Percentiles rank a stretch among this genome's conserved stretches.
Conservation (phyloP, 768 basidiomycete species). For the Sarcodon aspratus region DNA sequence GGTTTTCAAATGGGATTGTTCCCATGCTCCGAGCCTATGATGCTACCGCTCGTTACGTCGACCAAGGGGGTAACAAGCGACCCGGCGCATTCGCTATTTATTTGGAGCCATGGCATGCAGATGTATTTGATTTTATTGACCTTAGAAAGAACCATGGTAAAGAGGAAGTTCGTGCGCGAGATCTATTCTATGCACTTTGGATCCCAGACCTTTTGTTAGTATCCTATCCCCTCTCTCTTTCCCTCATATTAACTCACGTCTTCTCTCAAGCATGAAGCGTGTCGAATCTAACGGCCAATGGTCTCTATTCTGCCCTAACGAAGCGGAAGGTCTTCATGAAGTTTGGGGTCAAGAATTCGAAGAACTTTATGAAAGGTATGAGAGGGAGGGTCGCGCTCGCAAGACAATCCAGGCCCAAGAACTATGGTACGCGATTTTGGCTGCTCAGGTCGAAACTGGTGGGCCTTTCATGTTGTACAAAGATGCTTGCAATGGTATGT, state of each 20-base stretch:
- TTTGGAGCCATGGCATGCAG: constrained; percentile 97
- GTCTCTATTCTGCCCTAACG: constrained; percentile 97
- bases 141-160: constrained; percentile 98
- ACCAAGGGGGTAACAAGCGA: constrained; percentile 98
- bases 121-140: constrained; percentile 95
- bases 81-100: constrained; percentile 98
- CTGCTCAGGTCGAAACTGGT: constrained; percentile 96
- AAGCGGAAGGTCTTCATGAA: constrained; percentile 84
- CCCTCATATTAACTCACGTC: constrained; percentile 2
- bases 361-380: constrained; percentile 74
- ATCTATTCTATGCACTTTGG: constrained; percentile 98
- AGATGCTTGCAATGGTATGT: constrained; percentile 78
- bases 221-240: neutral
- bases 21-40: constrained; percentile 99
- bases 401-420: constrained; percentile 90
- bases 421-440: constrained; percentile 95
- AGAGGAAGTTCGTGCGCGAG: constrained; percentile 92
- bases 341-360: constrained; percentile 89
- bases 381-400: constrained; percentile 78
- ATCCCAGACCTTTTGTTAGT: constrained; percentile 91
- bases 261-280: constrained; percentile 74
- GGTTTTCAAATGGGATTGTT: constrained; percentile 97
- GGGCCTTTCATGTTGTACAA: constrained; percentile 99
- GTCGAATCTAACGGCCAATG: constrained; percentile 84
- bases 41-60: constrained; percentile 96